A percentile compares a stretch with the other conserved stretches of the same genome.
Conservation (phyloP, 768 basidiomycete species). For the Agaricus sinodeliciosus region DNA sequence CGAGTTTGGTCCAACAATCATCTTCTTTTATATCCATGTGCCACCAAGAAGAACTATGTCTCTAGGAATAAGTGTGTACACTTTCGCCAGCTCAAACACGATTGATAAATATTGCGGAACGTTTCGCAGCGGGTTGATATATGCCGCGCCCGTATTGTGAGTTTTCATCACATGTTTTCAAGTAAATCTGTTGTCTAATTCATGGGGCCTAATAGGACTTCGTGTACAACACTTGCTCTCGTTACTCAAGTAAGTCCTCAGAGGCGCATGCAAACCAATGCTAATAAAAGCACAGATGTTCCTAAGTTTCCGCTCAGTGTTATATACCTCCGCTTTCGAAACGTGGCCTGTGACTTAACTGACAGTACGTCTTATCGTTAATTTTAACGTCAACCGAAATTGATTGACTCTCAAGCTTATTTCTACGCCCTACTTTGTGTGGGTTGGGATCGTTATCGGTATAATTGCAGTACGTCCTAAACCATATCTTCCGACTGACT, state of each 20-base stretch:
- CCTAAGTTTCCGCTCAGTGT: conserved; percentile 19
- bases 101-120: conserved; percentile 15
- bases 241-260: conserved; percentile 18
- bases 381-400: not conserved
- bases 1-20: no score
- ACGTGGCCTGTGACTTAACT: conserved; percentile 14
- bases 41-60: no score
- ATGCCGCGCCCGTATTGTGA: conserved; percentile 25
- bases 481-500: not conserved
- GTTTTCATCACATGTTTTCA: conserved; percentile 1
- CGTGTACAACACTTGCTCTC: conserved; percentile 22
- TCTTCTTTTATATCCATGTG: no score
- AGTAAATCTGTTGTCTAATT: not conserved
- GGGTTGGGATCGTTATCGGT: conserved; percentile 19
- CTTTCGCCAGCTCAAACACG: no score
- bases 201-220: conserved; percentile 15
- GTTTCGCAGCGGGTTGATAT: conserved; percentile 23
- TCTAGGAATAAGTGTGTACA: no score
- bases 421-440: conserved; percentile 20
- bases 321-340: conserved; percentile 13
- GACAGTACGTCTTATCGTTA: conserved; percentile 13
- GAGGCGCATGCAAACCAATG: not conserved
- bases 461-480: conserved; percentile 13
- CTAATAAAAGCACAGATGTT: conserved; percentile 15
- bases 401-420: conserved; percentile 17